Base-by-base conservation (phyloP, 2,329 filamentous ascomycete species). In the Calonectria henricotiae region DNA sequence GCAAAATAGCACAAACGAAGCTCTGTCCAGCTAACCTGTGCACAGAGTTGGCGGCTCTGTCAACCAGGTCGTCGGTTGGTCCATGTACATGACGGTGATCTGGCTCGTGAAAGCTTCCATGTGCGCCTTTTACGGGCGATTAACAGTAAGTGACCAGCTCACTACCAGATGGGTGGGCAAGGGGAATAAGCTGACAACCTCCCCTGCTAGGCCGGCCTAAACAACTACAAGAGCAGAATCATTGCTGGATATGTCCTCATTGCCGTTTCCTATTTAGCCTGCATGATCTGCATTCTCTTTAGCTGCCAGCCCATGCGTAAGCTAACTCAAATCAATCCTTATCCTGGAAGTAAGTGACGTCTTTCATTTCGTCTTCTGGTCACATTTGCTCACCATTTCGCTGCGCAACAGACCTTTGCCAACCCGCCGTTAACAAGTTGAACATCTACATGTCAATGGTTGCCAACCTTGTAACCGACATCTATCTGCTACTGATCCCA, bases 21-120 rank as follows among this genome's bases (percentile, higher is more conserved):
- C 51, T 25, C 20, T 20, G 32, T 17, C 51, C 51, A 0, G 15
- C 60, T 47, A 37, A 51, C 35, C 12, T n/a, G 3, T 64, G 44
- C 6, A 7, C 23, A 68, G 65, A 20, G 65, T 68, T n/a, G 65
- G 44, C 25, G 66, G 66, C 4, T 47, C 66, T n/a, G 58, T 55
- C 8, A 64, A 46, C 32, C 60, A 64, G 30, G 23, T 64, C 12
- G 39, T 49, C 20, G 60, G 60, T 7, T 68, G 66, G 66, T 47
- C 60, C 8, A 37, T 68, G n/a, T 68, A 47, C 27, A 46, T 37
- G 27, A 68, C 66, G 0, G 60, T 47, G 8, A 39, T 68, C 39
- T 68, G 66, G 60, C 54, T 64, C 13, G 55, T 64, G 20, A 68
- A 68, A 20, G 47, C 49, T 8, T 68, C 60, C 2, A 68, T 68